phyloP scores from a whole-genome alignment of 768 basidiomycete species.

The Naganishia kalamii region DNA sequence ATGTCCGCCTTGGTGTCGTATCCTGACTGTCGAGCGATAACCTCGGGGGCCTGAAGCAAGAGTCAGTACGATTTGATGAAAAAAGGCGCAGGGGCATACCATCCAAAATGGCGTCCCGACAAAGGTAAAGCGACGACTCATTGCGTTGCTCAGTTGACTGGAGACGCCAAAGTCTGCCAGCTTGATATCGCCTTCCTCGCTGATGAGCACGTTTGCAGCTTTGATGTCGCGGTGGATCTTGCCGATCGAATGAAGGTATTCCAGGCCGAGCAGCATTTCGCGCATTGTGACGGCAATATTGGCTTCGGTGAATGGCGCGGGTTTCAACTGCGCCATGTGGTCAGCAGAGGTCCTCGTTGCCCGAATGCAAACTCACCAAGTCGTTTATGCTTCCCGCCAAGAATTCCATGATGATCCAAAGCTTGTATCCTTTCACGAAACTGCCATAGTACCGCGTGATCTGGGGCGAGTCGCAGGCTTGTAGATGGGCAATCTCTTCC shows the following conservation, averaged over 20 bases:
- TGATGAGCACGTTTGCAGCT: constrained; percentile 89
- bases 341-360: not conserved
- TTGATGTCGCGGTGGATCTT: constrained; percentile 99
- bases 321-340: constrained; percentile 58
- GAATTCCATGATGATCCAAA: constrained; percentile 99
- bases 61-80: not conserved
- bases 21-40: constrained; percentile 82
- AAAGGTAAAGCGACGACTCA: constrained; percentile 87
- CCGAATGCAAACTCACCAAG: not conserved
- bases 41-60: constrained; percentile 70
- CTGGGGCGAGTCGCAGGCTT: constrained; percentile 91
- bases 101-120: constrained; percentile 56
- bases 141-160: constrained; percentile 76
- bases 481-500: constrained; percentile 92
- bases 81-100: constrained; percentile 6
- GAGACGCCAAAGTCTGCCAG: constrained; percentile 98
- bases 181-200: constrained; percentile 86
- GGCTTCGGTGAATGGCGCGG: constrained; percentile 79
- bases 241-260: constrained; percentile 90
- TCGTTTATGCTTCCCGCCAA: constrained; percentile 61
- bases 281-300: constrained; percentile 94
- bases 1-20: constrained; percentile 95
- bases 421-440: constrained; percentile 90
- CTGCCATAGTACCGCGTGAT: constrained; percentile 95
- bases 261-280: constrained; percentile 83